Evolutionary conservation across 1,284 basidiomycete genomes (phyloP).

Genomic region (Sutorius eximius): DNA sequence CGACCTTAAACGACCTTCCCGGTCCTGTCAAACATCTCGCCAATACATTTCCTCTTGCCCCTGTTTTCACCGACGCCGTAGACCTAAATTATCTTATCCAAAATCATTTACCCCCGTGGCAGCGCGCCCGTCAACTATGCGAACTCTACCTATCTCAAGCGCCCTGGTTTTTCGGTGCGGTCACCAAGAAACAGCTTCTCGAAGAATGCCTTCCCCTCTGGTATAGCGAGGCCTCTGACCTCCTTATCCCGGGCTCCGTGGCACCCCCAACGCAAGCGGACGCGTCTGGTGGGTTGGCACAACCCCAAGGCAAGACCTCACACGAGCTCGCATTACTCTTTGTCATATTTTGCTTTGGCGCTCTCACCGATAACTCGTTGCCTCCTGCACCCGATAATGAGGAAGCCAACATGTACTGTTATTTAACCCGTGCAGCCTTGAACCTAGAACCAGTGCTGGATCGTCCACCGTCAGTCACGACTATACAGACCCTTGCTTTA

Average conservation of each 20-base stretch:
- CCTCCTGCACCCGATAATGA: constrained; percentile 52
- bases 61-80: constrained; percentile 33
- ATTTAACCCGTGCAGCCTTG: constrained; percentile 59
- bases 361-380: constrained; percentile 50
- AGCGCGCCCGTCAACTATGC: constrained; percentile 53
- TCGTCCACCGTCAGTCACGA: constrained; percentile 62
- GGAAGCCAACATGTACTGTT: constrained; percentile 52
- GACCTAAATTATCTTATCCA: constrained; percentile 49
- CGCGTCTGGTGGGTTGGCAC: neutral
- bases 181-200: constrained; percentile 57
- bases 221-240: constrained; percentile 53
- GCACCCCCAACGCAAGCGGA: constrained; percentile 15
- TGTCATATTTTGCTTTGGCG: constrained; percentile 58
- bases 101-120: constrained; percentile 56
- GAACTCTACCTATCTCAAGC: constrained; percentile 69
- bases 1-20: constrained; percentile 23
- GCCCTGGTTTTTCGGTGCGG: constrained; percentile 74
- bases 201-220: constrained; percentile 66
- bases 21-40: constrained; percentile 46
- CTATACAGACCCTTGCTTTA: constrained; percentile 63
- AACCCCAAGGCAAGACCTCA: constrained; percentile 35
- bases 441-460: constrained; percentile 65
- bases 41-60: constrained; percentile 53
- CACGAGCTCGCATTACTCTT: constrained; percentile 61
- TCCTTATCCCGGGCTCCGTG: constrained; percentile 29